Base-by-base conservation (phyloP, 306 rosid genomes). In the Dryas alaskensis region DNA sequence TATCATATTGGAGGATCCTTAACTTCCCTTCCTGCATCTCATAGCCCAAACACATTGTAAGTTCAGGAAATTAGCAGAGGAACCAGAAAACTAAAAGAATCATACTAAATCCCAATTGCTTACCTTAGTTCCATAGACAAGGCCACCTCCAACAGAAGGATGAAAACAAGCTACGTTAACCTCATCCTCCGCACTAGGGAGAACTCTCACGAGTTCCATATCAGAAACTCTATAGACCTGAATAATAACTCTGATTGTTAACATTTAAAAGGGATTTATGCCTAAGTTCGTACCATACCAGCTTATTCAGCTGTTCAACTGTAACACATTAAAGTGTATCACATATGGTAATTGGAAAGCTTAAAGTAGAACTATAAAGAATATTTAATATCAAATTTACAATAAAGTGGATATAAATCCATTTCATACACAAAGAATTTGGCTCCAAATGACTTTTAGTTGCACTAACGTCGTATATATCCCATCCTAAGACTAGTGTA, bases 111-210 rank as follows among this genome's bases (percentile, higher is more conserved):
- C 43, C 39, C 22, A 76, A 73, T 43, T 37, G 54, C 77, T 70
- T 80, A 90, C 99, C 96, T 95, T 95, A 55, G 98, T 95, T 76
- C 99, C 99, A 73, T 95, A 95, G 75, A 92, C 99, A 65, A 95
- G 87, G n/a, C 99, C 99, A 52, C 97, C 98, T 72, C 99, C 99
- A 8, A 92, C 92, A 61, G 86, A 88, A 76, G 99, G 99, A 80
- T 95, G 99, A 82, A 95, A 95, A 76, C 98, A 92, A 59, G 99
- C 99, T 43, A 95, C 98, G 55, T 95, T 95, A 76, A 95, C 99
- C 87, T 92, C 99, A 76, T 95, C 99, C 80, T 95, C 99, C 5
- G 96, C 89, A 85, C 99, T 92, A 43, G 99, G 98, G 78, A 95
- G 99, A 73, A 92, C 95, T 81, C 92, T 88, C 76, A 92, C 99